Evolutionary conservation across 129 eudicot genomes (phyloP).

Genomic region (Arctium minus): DNA sequence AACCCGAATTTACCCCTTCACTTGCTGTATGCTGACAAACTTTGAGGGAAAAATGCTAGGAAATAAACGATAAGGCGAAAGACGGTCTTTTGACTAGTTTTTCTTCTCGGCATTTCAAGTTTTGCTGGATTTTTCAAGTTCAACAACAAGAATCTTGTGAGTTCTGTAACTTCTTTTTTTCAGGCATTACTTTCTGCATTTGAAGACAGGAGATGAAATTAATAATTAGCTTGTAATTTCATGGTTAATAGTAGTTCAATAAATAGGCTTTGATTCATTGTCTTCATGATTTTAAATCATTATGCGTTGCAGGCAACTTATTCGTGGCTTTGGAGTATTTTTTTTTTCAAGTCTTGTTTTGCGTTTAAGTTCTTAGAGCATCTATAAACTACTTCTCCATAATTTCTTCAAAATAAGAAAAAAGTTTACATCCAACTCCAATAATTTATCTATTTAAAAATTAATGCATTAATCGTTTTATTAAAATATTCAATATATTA

Average conservation of each 20-base stretch:
- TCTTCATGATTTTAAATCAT: too few species aligned
- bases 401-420: too few species aligned
- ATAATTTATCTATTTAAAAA: too few species aligned
- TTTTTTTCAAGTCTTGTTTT: too few species aligned
- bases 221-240: slow-evolving; percentile 8
- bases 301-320: too few species aligned
- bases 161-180: slow-evolving; percentile 5
- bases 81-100: not conserved
- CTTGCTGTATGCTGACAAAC: not conserved
- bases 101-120: slow-evolving; percentile 18
- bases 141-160: slow-evolving; percentile 7
- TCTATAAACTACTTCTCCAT: too few species aligned
- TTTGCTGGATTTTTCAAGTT: slow-evolving; percentile 18
- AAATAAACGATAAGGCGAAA: not conserved
- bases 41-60: slow-evolving; percentile 3
- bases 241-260: not conserved
- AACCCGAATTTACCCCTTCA: slow-evolving; percentile 19
- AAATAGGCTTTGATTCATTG: not conserved
- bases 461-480: too few species aligned
- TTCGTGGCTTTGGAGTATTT: too few species aligned
- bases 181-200: not conserved
- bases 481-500: too few species aligned
- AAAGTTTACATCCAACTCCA: too few species aligned
- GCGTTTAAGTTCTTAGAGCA: too few species aligned
- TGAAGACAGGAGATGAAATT: slow-evolving; percentile 9